A percentile compares a stretch with the other conserved stretches of the same genome.
These are phyloP conservation scores for Amanita pallidorosea DNA, from an alignment of 768 basidiomycete genomes.

Conservation along the genomic window DNA sequence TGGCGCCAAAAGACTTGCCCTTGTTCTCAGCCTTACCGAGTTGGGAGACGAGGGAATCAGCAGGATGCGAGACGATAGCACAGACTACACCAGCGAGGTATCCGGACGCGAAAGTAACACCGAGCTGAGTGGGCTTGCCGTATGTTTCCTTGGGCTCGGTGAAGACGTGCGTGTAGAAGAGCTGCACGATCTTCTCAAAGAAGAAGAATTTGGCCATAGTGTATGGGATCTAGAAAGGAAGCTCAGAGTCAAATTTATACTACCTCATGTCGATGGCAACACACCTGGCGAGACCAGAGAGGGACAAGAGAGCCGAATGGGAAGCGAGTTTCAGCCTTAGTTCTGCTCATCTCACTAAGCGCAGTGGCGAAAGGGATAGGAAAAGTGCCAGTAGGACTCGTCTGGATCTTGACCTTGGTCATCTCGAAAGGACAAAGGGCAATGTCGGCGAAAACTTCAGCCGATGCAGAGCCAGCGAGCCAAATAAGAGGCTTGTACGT, in stretches of 20 bases:
- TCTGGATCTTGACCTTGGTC: slow-evolving; percentile 89
- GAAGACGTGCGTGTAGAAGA: slow-evolving; percentile 87
- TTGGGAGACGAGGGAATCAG: slow-evolving; percentile 86
- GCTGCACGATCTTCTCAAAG: slow-evolving; percentile 79
- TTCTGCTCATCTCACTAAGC: slow-evolving; percentile 55
- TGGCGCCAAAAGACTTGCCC: slow-evolving; percentile 66
- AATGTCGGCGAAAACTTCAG: slow-evolving; percentile 92
- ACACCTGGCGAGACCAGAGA: slow-evolving; percentile 80
- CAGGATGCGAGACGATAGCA: slow-evolving; percentile 93
- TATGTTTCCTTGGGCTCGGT: slow-evolving; percentile 69
- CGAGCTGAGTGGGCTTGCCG: slow-evolving; percentile 76
- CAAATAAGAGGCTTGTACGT: slow-evolving; percentile 88
- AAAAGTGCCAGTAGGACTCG: slow-evolving; percentile 65
- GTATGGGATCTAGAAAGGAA: slow-evolving; percentile 68
- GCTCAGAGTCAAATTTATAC: not conserved
- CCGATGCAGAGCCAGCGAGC: slow-evolving; percentile 89
- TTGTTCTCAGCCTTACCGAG: slow-evolving; percentile 86
- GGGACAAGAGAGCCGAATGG: slow-evolving; percentile 81
- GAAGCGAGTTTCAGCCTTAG: slow-evolving; percentile 64
- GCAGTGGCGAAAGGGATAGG: slow-evolving; percentile 67
- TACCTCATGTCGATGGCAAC: slow-evolving; percentile 9
- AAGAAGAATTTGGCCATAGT: slow-evolving; percentile 99
- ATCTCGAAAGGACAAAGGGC: slow-evolving; percentile 94
- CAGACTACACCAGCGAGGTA: slow-evolving; percentile 94
- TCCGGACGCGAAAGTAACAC: slow-evolving; percentile 83